Base-by-base conservation (phyloP, 768 basidiomycete species). In the Pleurotus giganteus region DNA sequence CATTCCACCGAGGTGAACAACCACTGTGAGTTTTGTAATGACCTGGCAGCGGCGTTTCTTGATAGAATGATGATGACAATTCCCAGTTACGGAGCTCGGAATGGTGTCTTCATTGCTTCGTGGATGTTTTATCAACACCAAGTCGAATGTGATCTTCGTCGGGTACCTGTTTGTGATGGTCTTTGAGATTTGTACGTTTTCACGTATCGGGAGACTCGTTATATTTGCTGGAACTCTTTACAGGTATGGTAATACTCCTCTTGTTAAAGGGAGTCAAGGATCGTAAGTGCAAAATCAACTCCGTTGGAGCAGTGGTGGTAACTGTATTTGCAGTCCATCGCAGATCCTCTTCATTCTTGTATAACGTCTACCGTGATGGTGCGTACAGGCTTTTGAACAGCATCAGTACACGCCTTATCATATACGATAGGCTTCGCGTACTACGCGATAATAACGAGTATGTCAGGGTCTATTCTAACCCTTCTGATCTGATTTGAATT, bases 181-280 rank as follows among this genome's bases (percentile, higher is more conserved):
- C n/a, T 47, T 47, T 23, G 46, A 47, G n/a, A 29, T 47, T 31
- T n/a, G 46, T 47, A 24, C 13, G 46, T 32, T n/a, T n/a, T n/a
- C n/a, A n/a, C n/a, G n/a, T n/a, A n/a, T n/a, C n/a, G n/a, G n/a
- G n/a, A n/a, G n/a, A n/a, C n/a, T n/a, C n/a, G n/a, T n/a, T n/a
- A n/a, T n/a, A n/a, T 21, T 13, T n/a, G 23, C 13, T 21, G 1
- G 39, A 41, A 17, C 23, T 11, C 13, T 2, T 47, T 47, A 21
- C 4, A 47, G 46, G 27, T 8, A 47, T 47, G 46, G 46, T 29
- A 4, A 17, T 47, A 7, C 46, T 47, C 13, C 17, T 47, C n/a
- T 8, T 31, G 2, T 17, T 47, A 6, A 29, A 24, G 24, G 46
- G 27, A 3, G 8, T 47, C 26, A 13, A 32, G n/a, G 46, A 47